Evolutionary conservation across 2,329 filamentous ascomycete species (phyloP).

Genomic region (Davidsoniella eucalypti): DNA sequence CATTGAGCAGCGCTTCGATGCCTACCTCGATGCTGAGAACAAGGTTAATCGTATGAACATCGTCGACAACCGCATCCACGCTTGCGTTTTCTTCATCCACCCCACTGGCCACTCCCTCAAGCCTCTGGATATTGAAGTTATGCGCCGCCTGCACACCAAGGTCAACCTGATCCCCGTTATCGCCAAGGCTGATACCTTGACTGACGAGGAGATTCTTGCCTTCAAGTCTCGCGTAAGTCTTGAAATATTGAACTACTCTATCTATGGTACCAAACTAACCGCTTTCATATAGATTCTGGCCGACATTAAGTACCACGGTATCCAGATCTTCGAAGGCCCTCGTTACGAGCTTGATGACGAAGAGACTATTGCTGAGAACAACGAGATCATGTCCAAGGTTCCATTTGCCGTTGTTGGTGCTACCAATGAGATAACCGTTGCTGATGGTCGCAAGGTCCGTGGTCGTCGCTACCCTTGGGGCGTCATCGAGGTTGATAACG

Average conservation of each 20-base stretch:
- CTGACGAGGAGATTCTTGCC: slow-evolving; percentile 81
- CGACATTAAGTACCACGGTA: slow-evolving; percentile 92
- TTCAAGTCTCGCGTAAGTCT: slow-evolving; percentile 89
- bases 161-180: slow-evolving; percentile 99
- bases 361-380: slow-evolving; percentile 99
- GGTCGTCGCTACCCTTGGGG: slow-evolving; percentile 97
- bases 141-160: slow-evolving; percentile 98
- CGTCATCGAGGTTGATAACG: slow-evolving; percentile 97
- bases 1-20: slow-evolving; percentile 97
- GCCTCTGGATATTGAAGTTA: slow-evolving; percentile 96
- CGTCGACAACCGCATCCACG: slow-evolving; percentile 96
- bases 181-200: slow-evolving; percentile 94
- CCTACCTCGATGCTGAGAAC: slow-evolving; percentile 97
- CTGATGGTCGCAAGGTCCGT: slow-evolving; percentile 88
- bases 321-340: slow-evolving; percentile 97
- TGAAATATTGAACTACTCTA: slow-evolving; percentile 9
- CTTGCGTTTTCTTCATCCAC: slow-evolving; percentile 99
- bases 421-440: slow-evolving; percentile 79
- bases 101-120: slow-evolving; percentile 96
- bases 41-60: slow-evolving; percentile 99
- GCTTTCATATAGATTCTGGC: slow-evolving; percentile 57
- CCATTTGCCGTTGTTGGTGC: slow-evolving; percentile 96
- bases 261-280: slow-evolving; percentile 14
- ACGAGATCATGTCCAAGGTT: slow-evolving; percentile 99
- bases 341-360: slow-evolving; percentile 98